phyloP scores from a whole-genome alignment of 2,329 filamentous ascomycete genomes.

The Ophiostoma piceae region DNA sequence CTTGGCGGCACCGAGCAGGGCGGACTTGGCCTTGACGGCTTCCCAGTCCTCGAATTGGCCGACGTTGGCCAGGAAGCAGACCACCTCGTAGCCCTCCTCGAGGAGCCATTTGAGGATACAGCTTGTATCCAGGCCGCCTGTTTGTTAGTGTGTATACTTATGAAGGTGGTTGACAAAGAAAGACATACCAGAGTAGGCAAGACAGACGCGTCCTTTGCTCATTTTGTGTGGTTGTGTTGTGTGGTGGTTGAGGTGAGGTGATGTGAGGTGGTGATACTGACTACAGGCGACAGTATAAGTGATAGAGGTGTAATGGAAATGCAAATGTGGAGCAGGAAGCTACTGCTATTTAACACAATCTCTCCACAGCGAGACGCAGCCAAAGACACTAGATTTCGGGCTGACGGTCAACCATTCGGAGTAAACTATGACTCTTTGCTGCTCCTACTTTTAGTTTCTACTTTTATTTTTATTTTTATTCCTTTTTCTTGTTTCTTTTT shows the following conservation, averaged over 20 bases:
- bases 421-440: conserved; percentile 11
- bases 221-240: conserved; percentile 26
- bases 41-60: conserved; percentile 73
- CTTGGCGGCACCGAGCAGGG: conserved; percentile 58
- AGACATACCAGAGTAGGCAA: conserved; percentile 32
- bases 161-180: not conserved
- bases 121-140: conserved; percentile 29
- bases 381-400: too few relatives aligned
- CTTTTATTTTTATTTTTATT: not conserved
- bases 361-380: not conserved
- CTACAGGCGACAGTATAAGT: not conserved
- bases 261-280: not conserved
- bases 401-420: conserved; percentile 5
- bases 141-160: not conserved
- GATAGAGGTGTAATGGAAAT: not conserved
- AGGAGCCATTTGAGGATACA: conserved; percentile 30
- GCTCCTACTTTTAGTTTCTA: not conserved
- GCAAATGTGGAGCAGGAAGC: not conserved
- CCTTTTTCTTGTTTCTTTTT: not conserved
- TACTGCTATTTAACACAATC: conserved; percentile 2
- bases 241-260: not conserved
- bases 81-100: conserved; percentile 56
- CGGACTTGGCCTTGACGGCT: conserved; percentile 62
- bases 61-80: conserved; percentile 62
- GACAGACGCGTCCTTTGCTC: conserved; percentile 35